Conservation (phyloP, 1,284 basidiomycete species). For the Marasmius tenuissimus region DNA sequence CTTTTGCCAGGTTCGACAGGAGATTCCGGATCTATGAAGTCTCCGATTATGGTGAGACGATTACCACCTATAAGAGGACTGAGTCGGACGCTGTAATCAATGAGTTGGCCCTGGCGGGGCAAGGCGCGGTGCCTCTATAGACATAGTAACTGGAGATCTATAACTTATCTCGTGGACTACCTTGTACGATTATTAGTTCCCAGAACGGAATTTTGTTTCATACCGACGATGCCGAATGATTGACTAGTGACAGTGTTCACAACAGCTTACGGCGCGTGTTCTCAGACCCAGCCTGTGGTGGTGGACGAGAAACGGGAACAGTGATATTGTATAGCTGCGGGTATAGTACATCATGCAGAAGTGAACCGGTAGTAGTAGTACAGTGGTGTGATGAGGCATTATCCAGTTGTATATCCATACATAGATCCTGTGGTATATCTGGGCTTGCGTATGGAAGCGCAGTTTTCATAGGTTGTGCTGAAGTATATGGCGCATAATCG, state of each 20-base stretch:
- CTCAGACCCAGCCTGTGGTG: not conserved
- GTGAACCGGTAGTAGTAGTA: not conserved
- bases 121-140: constrained; percentile 38
- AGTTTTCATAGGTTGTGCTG: not conserved
- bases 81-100: constrained; percentile 75
- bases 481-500: constrained; percentile 1
- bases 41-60: constrained; percentile 86
- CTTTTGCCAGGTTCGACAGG: constrained; percentile 70
- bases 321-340: not conserved
- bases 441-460: not conserved
- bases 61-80: constrained; percentile 87
- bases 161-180: too few species aligned
- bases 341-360: not conserved
- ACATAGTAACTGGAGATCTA: not conserved
- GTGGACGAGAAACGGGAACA: not conserved
- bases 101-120: constrained; percentile 59
- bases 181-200: too few species aligned
- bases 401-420: not conserved
- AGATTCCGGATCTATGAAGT: constrained; percentile 86
- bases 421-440: not conserved
- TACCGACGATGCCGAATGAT: too few species aligned
- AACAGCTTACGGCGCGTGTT: not conserved
- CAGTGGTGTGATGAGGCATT: not conserved
- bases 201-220: too few species aligned
- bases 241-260: too few species aligned